Evolutionary conservation across 805 yeast genomes (phyloP).

Genomic region (Metschnikowia matae): DNA sequence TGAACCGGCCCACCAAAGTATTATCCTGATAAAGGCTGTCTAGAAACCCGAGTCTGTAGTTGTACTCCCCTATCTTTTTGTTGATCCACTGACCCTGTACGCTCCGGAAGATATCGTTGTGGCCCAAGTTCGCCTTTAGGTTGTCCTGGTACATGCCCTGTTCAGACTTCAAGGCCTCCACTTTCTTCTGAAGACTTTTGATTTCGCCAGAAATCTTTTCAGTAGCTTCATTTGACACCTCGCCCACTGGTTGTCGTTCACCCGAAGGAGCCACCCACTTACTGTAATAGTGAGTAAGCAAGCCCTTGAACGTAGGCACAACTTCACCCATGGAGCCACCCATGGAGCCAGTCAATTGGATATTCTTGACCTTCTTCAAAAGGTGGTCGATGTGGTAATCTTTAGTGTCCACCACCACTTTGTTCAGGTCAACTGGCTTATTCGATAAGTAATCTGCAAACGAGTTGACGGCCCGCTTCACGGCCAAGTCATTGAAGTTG

Average conservation of each 20-base stretch:
- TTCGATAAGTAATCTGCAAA: slow-evolving; percentile 48
- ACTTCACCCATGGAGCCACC: not conserved
- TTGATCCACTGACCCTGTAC: slow-evolving; percentile 46
- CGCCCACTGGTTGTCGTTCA: not conserved
- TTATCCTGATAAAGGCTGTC: slow-evolving; percentile 51
- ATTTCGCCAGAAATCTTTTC: slow-evolving; percentile 8
- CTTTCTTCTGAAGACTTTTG: slow-evolving; percentile 16
- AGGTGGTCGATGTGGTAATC: slow-evolving; percentile 1
- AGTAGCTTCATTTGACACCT: not conserved
- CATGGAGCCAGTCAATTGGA: not conserved
- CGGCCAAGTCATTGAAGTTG: slow-evolving; percentile 83
- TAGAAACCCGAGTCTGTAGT: slow-evolving; percentile 57
- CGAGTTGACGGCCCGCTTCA: slow-evolving; percentile 61
- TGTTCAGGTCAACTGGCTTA: slow-evolving; percentile 15
- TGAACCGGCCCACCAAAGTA: slow-evolving; percentile 21
- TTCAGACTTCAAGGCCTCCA: slow-evolving; percentile 14
- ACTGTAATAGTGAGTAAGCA: slow-evolving; percentile 23
- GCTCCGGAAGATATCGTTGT: slow-evolving; percentile 60
- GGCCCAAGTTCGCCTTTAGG: slow-evolving; percentile 46
- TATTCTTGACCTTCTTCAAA: not conserved
- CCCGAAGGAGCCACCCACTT: not conserved
- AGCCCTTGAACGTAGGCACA: slow-evolving; percentile 15
- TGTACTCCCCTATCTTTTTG: slow-evolving; percentile 62
- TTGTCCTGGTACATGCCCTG: slow-evolving; percentile 19
- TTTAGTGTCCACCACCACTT: not conserved